Evolutionary conservation across 495 filamentous ascomycete species (phyloP), one percentile per base, ranked within the genome.

Genomic region (Delitschia confertaspora): DNA sequence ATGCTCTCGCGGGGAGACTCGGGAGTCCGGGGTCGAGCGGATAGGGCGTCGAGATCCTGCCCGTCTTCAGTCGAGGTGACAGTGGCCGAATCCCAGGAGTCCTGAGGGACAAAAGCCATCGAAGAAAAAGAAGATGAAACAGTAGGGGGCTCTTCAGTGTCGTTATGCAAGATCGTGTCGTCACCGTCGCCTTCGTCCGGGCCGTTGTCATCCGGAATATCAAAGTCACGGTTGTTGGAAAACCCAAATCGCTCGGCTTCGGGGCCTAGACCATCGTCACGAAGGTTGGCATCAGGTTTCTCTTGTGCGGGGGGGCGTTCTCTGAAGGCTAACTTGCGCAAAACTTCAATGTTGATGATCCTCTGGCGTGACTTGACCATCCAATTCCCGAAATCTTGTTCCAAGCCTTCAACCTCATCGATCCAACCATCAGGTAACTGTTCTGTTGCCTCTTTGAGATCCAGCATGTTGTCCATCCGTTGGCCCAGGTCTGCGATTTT

Each of bases 381-480:
- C 93, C 91, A 96, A 10, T 74, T 67, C 6, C 76, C 73, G 63
- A 88, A 94, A n/a, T 82, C 74, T 8, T 74, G 69, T 55, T 98
- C 93, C 10, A 95, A 63, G 0, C 62, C 59, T 58, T 96, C 93
- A 54, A 96, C 74, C 5, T 78, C 70, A 43, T 88, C 85, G 33
- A 95, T 75, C 93, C 93, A 98, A 14, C 64, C 55, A 23, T 93
- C 85, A 0, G 91, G 91, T 7, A 98, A 59, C 52, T 98, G 91
- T 39, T 80, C 69, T 19, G 77, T 71, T 4, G 85, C 87, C 58
- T 95, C 91, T 7, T 96, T 65, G 7, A 75, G 68, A 54, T 96
- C 88, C 5, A 96, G 71, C 72, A 93, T 83, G 9, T 65, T 70
- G 59, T 98, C 91, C 59, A 96, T 67, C 17, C 78, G 67, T 26